Evolutionary conservation across 208 protist genomes (phyloP), one percentile per base, ranked within the genome.

Genomic region (Acanthamoeba royreba): DNA sequence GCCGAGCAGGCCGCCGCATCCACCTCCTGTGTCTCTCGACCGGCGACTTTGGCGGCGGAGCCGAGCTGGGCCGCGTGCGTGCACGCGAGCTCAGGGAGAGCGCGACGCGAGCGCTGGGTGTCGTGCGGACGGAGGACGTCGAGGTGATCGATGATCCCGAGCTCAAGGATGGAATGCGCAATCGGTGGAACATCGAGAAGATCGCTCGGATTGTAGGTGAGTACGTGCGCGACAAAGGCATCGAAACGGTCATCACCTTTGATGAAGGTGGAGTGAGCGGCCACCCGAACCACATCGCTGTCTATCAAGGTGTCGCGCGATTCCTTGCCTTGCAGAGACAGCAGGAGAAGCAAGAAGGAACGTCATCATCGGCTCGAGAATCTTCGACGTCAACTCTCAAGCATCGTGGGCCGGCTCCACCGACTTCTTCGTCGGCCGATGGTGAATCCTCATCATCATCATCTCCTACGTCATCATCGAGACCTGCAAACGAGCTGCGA

Each of bases 261-360:
- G 99, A 99, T 94, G 61, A 95, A 53, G 92, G 96, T 69, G 99
- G 99, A 52, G 97, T 99, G 22, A 99, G 98, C 11, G 81, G 95
- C 7, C 99, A 99, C 93, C 97, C 98, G 13, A 99, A 99, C 94
- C 99, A 99, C 96, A 97, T 99, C 38, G 98, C 98, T 0, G 96
- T 98, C 47, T 97, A 98, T 94, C 88, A 98, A 52, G 98, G 98
- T 31, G 98, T 98, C 25, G 87, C 63, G 25, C 91, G 95, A 42
- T 61, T 94, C 95, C 77, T 97, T 95, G 52, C 88, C 25, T 31
- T 49, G 13, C 45, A 93, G 19, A 22, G 28, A 28, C 11, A 81
- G 25, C n/a, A 13, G 25, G 15, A 45, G 28, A 33, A 13, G n/a
- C 45, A 81, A 31, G n/a, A 28, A 93, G 22, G 13, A 33, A 35